These are phyloP conservation scores for Entomortierella beljakovae DNA, from an alignment of 192 early-diverging fungal species.

Conservation along the genomic window DNA sequence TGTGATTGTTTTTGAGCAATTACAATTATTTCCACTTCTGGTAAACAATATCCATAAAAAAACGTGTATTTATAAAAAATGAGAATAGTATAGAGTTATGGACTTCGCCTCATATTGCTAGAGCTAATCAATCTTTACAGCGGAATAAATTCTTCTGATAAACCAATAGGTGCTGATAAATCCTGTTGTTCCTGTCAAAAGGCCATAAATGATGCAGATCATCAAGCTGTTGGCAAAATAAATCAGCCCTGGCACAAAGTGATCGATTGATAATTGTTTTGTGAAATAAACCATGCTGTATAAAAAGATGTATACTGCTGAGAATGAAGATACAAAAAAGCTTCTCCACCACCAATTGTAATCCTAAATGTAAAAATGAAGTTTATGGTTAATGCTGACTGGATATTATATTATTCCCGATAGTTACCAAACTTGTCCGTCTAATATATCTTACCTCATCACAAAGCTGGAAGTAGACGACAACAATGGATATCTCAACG, in stretches of 20 bases:
- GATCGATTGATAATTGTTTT: slow-evolving; percentile 69
- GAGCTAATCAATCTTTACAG: slow-evolving; percentile 73
- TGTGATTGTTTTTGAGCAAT: no score
- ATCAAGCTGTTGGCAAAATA: slow-evolving; percentile 82
- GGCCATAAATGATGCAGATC: slow-evolving; percentile 72
- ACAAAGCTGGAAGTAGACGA: slow-evolving; percentile 77
- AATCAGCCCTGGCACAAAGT: slow-evolving; percentile 76
- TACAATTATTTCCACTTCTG: background rate
- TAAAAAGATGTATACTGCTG: slow-evolving; percentile 81
- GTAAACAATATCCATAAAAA: background rate
- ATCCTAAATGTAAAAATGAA: slow-evolving; percentile 53
- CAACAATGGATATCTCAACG: slow-evolving; percentile 74
- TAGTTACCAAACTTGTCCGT: no score
- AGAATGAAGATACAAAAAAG: slow-evolving; percentile 82
- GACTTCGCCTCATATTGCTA: background rate
- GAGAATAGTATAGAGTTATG: background rate
- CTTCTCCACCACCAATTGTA: slow-evolving; percentile 96
- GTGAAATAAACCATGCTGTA: slow-evolving; percentile 84
- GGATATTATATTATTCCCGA: no score
- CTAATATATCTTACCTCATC: slow-evolving; percentile 65
- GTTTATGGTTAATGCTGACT: no score
- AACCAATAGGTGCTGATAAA: slow-evolving; percentile 81
- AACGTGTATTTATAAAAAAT: background rate
- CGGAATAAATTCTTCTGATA: slow-evolving; percentile 77
- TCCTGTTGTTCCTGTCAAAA: slow-evolving; percentile 81